These are phyloP conservation scores for Naganishia albida DNA, from an alignment of 1,284 basidiomycete genomes.

Conservation along the genomic window DNA sequence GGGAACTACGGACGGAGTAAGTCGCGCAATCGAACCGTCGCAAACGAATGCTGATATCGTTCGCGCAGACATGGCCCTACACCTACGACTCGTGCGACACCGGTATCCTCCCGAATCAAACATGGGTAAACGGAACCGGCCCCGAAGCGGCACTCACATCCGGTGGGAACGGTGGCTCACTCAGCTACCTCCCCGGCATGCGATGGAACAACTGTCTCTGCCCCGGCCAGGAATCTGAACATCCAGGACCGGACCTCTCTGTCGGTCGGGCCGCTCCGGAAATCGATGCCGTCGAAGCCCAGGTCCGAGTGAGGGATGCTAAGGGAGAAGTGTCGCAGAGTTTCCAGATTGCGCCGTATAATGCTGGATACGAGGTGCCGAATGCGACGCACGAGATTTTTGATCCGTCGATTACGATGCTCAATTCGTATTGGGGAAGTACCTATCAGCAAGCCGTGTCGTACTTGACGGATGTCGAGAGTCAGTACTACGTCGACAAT, in stretches of 20 bases:
- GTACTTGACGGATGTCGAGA: slow-evolving; percentile 61
- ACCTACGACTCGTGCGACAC: slow-evolving; percentile 50
- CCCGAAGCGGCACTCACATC: slow-evolving; percentile 50
- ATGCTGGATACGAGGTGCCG: slow-evolving; percentile 67
- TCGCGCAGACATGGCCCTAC: slow-evolving; percentile 38
- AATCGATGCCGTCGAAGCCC: slow-evolving; percentile 68
- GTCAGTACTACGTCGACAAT: slow-evolving; percentile 51
- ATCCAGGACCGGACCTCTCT: slow-evolving; percentile 62
- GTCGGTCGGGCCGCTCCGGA: slow-evolving; percentile 65
- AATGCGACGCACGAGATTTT: slow-evolving; percentile 53
- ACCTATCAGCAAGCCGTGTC: slow-evolving; percentile 77
- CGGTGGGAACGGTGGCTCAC: slow-evolving; percentile 40
- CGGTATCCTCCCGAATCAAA: slow-evolving; percentile 54
- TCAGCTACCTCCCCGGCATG: slow-evolving; percentile 58
- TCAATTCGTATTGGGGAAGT: slow-evolving; percentile 75
- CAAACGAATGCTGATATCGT: not conserved
- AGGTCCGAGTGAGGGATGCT: slow-evolving; percentile 36
- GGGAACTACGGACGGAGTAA: slow-evolving; percentile 76
- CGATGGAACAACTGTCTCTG: slow-evolving; percentile 60
- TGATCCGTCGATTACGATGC: slow-evolving; percentile 58
- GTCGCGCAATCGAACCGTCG: slow-evolving; percentile 50
- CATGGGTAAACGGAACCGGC: slow-evolving; percentile 47
- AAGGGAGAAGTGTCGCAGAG: slow-evolving; percentile 62
- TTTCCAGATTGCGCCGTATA: slow-evolving; percentile 58
- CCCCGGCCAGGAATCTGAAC: slow-evolving; percentile 62